These are phyloP conservation scores for Scheffersomyces segobiensis DNA, from an alignment of 1,139 yeast species.

Conservation along the genomic window DNA sequence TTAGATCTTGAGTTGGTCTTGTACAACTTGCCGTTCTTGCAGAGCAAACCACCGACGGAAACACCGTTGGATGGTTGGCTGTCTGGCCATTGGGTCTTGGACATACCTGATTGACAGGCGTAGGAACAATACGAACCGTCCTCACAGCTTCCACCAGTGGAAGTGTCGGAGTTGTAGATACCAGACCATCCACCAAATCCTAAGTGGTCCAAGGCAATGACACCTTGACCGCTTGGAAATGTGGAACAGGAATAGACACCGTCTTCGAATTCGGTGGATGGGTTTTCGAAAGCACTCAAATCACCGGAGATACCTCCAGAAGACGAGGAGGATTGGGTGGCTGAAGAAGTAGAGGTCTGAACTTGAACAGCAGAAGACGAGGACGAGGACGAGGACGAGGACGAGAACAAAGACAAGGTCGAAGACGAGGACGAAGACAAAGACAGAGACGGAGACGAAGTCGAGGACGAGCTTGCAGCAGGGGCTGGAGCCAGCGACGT, in stretches of 20 bases:
- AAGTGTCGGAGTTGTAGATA: conserved; percentile 58
- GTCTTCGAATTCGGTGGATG: conserved; percentile 67
- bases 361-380: conserved; percentile 1
- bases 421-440: background rate
- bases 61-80: conserved; percentile 83
- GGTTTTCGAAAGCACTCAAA: conserved; percentile 52
- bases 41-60: conserved; percentile 85
- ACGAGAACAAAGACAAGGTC: too few relatives aligned
- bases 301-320: conserved; percentile 54
- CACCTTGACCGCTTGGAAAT: conserved; percentile 94
- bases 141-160: conserved; percentile 65
- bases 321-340: conserved; percentile 9
- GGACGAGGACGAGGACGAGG: background rate
- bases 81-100: conserved; percentile 95
- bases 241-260: conserved; percentile 73
- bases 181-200: conserved; percentile 94
- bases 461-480: too few relatives aligned
- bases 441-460: background rate
- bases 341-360: conserved; percentile 7
- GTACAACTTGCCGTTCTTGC: conserved; percentile 79
- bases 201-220: conserved; percentile 76
- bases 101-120: conserved; percentile 95
- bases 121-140: conserved; percentile 95
- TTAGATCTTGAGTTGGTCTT: conserved; percentile 64
- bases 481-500: conserved; percentile 1